Base-by-base conservation (phyloP, 106 monocot genomes). In the Chionographis japonica region DNA sequence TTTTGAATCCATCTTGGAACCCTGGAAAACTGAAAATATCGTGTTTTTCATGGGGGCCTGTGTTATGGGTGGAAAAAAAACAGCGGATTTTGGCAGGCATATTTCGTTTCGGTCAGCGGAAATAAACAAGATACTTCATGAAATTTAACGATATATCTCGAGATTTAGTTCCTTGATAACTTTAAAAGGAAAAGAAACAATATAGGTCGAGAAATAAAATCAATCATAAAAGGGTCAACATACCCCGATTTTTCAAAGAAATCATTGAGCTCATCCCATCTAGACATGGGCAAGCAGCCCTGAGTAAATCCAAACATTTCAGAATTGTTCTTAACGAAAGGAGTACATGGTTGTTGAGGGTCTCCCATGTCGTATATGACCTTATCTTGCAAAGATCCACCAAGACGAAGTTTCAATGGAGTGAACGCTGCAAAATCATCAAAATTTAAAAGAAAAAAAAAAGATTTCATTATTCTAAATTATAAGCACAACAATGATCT, bases 321-420 rank as follows among this genome's bases (percentile, higher is more conserved):
- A 14, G 76, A 81, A 56, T 17, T 77, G 67, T 80, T 80, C 20
- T 65, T 57, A 4, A 63, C 40, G 40, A 80, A 74, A 2, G 79
- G 58, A 58, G 46, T 69, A 20, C 83, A 83, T 3, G 69, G 65
- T 20, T 54, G 64, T 3, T 40, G 49, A 8, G 46, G 54, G 43
- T 74, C 64, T 60, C 69, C 70, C 0, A 50, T 52, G 37, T 56
- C 78, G 43, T 78, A 83, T 52, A 83, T 74, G 40, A 83, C 83
- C 62, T 83, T 83, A 40, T 83, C 83, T 71, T 83, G 83, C 16
- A 83, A 62, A 1, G 83, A 78, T 37, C 83, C 83, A 2, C 83
- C 83, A 36, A 83, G 58, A 17, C 83, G 69, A 37, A 83, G 60
- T 54, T 83, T 83, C 15, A 83, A 13, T 0, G 78, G 78, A 69